A percentile compares a stretch with the other conserved stretches of the same genome.
These are phyloP conservation scores for Syzygium oleosum DNA, from an alignment of 345 rosid species.

Conservation along the genomic window DNA sequence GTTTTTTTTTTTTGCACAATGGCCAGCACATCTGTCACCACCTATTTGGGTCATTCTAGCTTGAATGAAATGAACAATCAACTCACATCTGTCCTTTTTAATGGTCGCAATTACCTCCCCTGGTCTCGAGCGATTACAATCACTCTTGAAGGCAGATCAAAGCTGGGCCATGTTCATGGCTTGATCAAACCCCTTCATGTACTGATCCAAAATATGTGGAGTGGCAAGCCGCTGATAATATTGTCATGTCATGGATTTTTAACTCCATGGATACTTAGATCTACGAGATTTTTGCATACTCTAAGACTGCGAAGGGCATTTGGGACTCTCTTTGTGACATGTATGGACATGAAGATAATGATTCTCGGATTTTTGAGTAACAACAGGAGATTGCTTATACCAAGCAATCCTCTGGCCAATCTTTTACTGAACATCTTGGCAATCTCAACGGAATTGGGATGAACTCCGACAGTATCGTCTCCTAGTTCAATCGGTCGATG, in stretches of 20 bases:
- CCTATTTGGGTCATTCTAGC: background rate
- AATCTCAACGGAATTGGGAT: background rate
- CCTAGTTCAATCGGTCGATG: background rate
- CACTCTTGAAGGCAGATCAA: background rate
- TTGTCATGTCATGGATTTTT: background rate
- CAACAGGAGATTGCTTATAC: background rate
- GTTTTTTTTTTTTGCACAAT: background rate
- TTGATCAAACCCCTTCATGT: background rate
- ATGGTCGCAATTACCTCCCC: background rate
- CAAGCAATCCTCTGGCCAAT: background rate
- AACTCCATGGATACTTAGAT: background rate
- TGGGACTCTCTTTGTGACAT: background rate
- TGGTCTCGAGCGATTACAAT: background rate
- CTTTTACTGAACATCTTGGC: background rate
- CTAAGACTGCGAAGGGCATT: background rate
- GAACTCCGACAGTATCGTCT: background rate
- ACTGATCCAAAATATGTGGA: background rate
- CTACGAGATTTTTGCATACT: background rate
- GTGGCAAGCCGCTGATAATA: background rate
- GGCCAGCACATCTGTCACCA: background rate
- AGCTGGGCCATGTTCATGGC: background rate
- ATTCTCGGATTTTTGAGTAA: background rate
- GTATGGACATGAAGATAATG: background rate
- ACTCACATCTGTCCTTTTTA: background rate
- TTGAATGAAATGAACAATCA: background rate